These are phyloP conservation scores for Baorangia bicolor DNA, from an alignment of 768 basidiomycete genomes.

Conservation along the genomic window DNA sequence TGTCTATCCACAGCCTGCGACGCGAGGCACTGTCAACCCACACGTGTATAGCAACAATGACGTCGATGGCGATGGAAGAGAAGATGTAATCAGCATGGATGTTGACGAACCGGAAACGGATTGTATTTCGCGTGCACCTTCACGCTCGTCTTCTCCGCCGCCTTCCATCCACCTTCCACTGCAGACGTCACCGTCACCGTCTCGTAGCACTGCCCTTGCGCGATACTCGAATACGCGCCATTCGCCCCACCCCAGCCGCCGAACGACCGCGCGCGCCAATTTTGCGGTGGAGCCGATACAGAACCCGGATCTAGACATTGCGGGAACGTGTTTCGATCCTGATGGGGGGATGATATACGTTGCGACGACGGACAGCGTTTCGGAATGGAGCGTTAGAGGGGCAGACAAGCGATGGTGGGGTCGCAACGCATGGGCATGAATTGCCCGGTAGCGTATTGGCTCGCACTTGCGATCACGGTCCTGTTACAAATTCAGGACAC, in stretches of 20 bases:
- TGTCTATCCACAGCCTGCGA: conserved; percentile 20
- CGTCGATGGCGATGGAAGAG: conserved; percentile 28
- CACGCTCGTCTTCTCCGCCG: conserved; percentile 48
- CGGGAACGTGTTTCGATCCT: conserved; percentile 75
- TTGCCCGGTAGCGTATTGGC: background rate
- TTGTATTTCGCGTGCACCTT: conserved; percentile 51
- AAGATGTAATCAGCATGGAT: conserved; percentile 46
- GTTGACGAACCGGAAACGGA: conserved; percentile 52
- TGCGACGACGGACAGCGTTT: conserved; percentile 61
- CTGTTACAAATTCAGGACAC: background rate
- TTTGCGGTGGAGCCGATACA: conserved; percentile 12
- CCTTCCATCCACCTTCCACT: conserved; percentile 34
- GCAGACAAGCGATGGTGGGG: conserved; percentile 76
- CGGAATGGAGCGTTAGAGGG: conserved; percentile 75
- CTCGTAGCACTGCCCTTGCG: conserved; percentile 18
- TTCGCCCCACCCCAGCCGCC: conserved; percentile 18
- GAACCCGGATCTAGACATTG: conserved; percentile 48
- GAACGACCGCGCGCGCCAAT: conserved; percentile 13
- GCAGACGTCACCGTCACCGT: conserved; percentile 23
- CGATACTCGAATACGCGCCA: conserved; percentile 22
- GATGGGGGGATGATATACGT: conserved; percentile 66
- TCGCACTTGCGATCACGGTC: background rate
- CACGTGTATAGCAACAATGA: conserved; percentile 20
- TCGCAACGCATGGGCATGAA: conserved; percentile 44
- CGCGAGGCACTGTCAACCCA: conserved; percentile 14